These are phyloP conservation scores for Marchantia polymorpha DNA, from an alignment of 225 moss, liverwort and hornwort species.

Conservation along the genomic window DNA sequence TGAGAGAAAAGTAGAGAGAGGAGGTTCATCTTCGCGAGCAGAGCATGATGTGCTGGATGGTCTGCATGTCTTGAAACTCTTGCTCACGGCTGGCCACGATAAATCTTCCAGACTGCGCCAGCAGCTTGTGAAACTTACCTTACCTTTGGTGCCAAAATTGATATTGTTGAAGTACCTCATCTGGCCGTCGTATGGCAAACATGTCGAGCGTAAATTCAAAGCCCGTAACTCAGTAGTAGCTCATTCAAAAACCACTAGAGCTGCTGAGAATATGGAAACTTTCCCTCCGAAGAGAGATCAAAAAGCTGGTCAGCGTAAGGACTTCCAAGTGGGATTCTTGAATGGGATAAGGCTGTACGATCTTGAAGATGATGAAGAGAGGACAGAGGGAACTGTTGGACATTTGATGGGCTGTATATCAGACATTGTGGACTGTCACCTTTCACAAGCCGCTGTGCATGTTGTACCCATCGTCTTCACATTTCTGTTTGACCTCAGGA, in stretches of 20 bases:
- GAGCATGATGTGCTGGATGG: slow-evolving; percentile 53
- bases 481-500: slow-evolving; percentile 31
- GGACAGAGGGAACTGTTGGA: slow-evolving; percentile 28
- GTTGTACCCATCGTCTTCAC: slow-evolving; percentile 12
- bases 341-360: slow-evolving; percentile 34
- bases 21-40: slow-evolving; percentile 2
- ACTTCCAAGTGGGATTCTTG: slow-evolving; percentile 42
- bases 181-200: slow-evolving; percentile 26
- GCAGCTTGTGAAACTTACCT: slow-evolving; percentile 44
- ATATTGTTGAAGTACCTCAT: slow-evolving; percentile 42
- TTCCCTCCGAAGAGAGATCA: background rate
- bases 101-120: slow-evolving; percentile 46
- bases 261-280: background rate
- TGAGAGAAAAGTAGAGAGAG: background rate
- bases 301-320: slow-evolving; percentile 4
- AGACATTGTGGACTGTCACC: slow-evolving; percentile 50
- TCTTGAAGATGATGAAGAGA: slow-evolving; percentile 18
- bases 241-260: background rate
- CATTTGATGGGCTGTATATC: slow-evolving; percentile 48
- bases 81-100: slow-evolving; percentile 67
- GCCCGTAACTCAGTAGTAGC: background rate
- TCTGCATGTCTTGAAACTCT: slow-evolving; percentile 49
- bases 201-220: slow-evolving; percentile 22
- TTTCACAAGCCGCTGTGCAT: slow-evolving; percentile 22
- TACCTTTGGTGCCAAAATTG: slow-evolving; percentile 38